Evolutionary conservation across 805 yeast genomes (phyloP).

Genomic region (Jamesozyma piceae): DNA sequence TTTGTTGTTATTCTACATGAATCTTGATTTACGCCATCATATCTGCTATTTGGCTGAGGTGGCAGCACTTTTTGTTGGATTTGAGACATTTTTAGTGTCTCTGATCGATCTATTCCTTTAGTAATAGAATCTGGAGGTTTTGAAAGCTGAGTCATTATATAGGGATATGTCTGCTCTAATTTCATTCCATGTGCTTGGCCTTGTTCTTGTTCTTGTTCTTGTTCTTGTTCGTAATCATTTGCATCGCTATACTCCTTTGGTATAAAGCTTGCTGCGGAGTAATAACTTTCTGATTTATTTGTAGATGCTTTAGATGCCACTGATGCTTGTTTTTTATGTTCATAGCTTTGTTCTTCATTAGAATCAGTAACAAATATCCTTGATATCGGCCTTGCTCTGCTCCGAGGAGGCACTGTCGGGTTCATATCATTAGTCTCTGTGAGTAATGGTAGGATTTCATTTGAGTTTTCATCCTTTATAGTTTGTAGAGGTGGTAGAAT

Average conservation of each 20-base stretch:
- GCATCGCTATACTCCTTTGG: too few relatives aligned
- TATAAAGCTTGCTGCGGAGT: slow-evolving; percentile 17
- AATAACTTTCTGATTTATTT: slow-evolving; percentile 18
- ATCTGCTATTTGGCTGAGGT: background rate
- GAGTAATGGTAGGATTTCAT: slow-evolving; percentile 7
- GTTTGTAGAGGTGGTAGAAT: slow-evolving; percentile 21
- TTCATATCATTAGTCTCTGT: slow-evolving; percentile 16
- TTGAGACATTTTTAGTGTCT: background rate
- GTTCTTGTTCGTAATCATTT: slow-evolving; percentile 6
- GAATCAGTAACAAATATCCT: slow-evolving; percentile 10
- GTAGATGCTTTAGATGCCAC: slow-evolving; percentile 2
- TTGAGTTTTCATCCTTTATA: slow-evolving; percentile 7
- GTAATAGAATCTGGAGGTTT: slow-evolving; percentile 7
- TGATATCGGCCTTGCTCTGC: slow-evolving; percentile 27
- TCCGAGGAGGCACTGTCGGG: slow-evolving; percentile 30
- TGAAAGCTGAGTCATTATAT: slow-evolving; percentile 20
- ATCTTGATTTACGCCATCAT: background rate
- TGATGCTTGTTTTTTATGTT: background rate
- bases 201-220: background rate
- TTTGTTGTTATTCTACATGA: background rate
- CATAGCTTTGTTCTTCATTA: background rate
- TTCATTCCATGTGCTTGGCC: slow-evolving; percentile 6
- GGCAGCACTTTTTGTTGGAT: background rate
- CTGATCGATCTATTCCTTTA: background rate
- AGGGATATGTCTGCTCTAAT: background rate